Evolutionary conservation across 345 rosid species (phyloP).

Genomic region (Bruguiera sexangula): DNA sequence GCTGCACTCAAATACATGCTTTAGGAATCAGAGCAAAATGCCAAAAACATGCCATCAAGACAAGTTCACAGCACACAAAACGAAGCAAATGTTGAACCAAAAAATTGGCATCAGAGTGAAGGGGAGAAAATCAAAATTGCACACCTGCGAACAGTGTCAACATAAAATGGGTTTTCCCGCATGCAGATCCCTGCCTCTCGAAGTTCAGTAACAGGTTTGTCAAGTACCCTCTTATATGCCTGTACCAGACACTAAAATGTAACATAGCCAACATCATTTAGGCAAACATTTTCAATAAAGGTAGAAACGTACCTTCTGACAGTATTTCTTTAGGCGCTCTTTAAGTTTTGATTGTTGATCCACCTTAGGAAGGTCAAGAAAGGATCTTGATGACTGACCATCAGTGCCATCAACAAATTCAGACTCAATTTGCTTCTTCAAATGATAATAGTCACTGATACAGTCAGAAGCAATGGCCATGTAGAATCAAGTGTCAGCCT

Average conservation of each 20-base stretch:
- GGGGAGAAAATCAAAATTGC: slow-evolving; percentile 13
- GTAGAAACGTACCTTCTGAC: slow-evolving; percentile 66
- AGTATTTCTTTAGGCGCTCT: slow-evolving; percentile 81
- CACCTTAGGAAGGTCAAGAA: slow-evolving; percentile 75
- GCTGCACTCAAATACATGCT: not conserved
- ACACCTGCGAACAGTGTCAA: slow-evolving; percentile 94
- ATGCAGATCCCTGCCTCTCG: slow-evolving; percentile 99
- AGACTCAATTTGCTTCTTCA: slow-evolving; percentile 93
- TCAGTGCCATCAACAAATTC: slow-evolving; percentile 65
- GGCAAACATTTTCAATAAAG: slow-evolving; percentile 16
- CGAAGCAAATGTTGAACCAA: not conserved
- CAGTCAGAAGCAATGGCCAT: slow-evolving; percentile 15
- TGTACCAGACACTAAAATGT: slow-evolving; percentile 26
- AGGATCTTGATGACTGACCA: slow-evolving; percentile 63
- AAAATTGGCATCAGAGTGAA: slow-evolving; percentile 1
- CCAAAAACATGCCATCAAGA: not conserved
- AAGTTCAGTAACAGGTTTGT: slow-evolving; percentile 88
- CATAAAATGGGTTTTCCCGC: slow-evolving; percentile 93
- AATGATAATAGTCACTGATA: slow-evolving; percentile 85
- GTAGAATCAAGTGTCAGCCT: slow-evolving; percentile 11
- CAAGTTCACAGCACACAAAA: not conserved
- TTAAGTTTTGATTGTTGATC: slow-evolving; percentile 78
- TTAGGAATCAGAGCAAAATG: too few species aligned
- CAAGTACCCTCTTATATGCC: slow-evolving; percentile 83
- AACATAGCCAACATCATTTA: slow-evolving; percentile 18